A percentile compares a stretch with the other conserved stretches of the same genome.
These are phyloP conservation scores for Cercospora nicotianae DNA, from an alignment of 2,329 filamentous ascomycete species.

Conservation along the genomic window DNA sequence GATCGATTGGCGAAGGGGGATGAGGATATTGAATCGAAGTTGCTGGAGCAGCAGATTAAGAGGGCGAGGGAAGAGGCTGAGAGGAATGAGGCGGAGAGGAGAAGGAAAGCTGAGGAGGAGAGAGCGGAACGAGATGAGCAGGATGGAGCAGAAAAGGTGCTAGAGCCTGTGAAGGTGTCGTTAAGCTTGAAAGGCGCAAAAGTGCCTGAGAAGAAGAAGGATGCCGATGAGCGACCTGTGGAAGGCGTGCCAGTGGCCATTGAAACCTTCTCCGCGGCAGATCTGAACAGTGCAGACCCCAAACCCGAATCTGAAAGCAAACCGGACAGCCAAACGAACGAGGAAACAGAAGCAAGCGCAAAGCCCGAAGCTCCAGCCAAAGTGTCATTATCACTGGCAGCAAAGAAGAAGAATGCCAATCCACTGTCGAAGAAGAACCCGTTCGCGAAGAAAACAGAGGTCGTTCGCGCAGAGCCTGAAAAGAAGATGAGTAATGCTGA, in stretches of 20 bases:
- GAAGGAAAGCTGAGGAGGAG: conserved; percentile 45
- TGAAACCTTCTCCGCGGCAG: conserved; percentile 34
- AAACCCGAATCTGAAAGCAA: conserved; percentile 12
- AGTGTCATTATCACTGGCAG: conserved; percentile 66
- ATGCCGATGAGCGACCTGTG: conserved; percentile 18
- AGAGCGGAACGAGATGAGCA: conserved; percentile 18
- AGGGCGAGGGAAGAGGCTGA: conserved; percentile 67
- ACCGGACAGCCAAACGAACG: conserved; percentile 13
- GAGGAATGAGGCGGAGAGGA: conserved; percentile 53
- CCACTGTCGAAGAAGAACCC: conserved; percentile 78
- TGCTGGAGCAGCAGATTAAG: conserved; percentile 81
- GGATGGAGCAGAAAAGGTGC: conserved; percentile 45
- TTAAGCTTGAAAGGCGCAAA: conserved; percentile 37
- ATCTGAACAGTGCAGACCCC: conserved; percentile 15
- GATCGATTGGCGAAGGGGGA: conserved; percentile 88
- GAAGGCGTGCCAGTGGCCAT: conserved; percentile 33
- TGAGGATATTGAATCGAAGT: conserved; percentile 80
- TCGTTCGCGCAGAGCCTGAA: conserved; percentile 56
- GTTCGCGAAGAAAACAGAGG: conserved; percentile 64
- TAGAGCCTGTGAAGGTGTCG: conserved; percentile 40
- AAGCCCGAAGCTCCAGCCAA: conserved; percentile 40
- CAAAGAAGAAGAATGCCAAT: conserved; percentile 65
- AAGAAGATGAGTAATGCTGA: conserved; percentile 89
- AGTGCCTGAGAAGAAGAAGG: conserved; percentile 22
- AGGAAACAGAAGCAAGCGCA: conserved; percentile 7